Evolutionary conservation across 2,329 filamentous ascomycete genomes (phyloP).

Genomic region (Trichoderma atroviride): DNA sequence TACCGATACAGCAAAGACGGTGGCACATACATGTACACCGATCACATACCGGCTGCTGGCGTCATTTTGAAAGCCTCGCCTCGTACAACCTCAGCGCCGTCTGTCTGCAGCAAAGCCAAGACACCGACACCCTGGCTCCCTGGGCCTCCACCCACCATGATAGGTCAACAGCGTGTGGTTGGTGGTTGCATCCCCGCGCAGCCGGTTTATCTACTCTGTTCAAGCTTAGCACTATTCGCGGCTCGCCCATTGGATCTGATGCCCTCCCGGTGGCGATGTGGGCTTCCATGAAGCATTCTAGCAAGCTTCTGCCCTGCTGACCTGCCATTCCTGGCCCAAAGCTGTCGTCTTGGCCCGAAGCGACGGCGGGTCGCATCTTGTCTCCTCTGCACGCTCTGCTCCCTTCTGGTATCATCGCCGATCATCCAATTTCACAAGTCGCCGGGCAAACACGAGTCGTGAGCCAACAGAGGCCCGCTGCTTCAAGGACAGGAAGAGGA

Average conservation of each 20-base stretch:
- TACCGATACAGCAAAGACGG: background rate
- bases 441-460: conserved; percentile 18
- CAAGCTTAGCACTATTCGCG: conserved; percentile 6
- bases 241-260: conserved; percentile 18
- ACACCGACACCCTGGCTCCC: background rate
- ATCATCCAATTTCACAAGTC: conserved; percentile 12
- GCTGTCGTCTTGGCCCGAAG: conserved; percentile 23
- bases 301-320: conserved; percentile 27
- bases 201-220: background rate
- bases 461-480: conserved; percentile 5
- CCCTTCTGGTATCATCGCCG: conserved; percentile 26
- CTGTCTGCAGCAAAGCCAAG: background rate
- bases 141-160: background rate
- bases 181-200: conserved; percentile 23
- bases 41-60: conserved; percentile 3
- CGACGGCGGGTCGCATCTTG: conserved; percentile 17
- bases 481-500: background rate
- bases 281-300: conserved; percentile 28
- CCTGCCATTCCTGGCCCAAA: conserved; percentile 22
- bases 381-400: background rate
- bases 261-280: conserved; percentile 21
- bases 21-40: background rate
- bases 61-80: conserved; percentile 3
- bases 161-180: conserved; percentile 24
- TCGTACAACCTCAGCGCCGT: background rate